Evolutionary conservation across 2,329 filamentous ascomycete species (phyloP).

Genomic region (Orbilia brochopaga): DNA sequence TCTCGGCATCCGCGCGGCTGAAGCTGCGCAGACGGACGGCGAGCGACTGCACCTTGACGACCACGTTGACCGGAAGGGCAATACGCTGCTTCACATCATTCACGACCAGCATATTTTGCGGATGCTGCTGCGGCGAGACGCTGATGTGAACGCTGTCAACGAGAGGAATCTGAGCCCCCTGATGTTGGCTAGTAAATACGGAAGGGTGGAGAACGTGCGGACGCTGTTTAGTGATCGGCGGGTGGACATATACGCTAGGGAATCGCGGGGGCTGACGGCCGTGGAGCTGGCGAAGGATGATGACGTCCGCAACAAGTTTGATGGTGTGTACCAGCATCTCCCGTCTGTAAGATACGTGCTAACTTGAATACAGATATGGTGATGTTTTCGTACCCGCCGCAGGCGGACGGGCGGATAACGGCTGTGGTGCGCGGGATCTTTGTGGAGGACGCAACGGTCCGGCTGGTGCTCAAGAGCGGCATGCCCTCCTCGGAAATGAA

Average conservation of each 20-base stretch:
- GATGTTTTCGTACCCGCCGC: conserved; percentile 75
- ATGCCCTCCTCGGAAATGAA: conserved; percentile 75
- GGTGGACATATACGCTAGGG: conserved; percentile 82
- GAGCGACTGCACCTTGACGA: conserved; percentile 86
- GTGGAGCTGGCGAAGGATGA: conserved; percentile 98
- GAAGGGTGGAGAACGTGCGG: conserved; percentile 88
- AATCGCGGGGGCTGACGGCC: conserved; percentile 85
- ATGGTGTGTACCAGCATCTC: conserved; percentile 58
- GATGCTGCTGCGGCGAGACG: conserved; percentile 82
- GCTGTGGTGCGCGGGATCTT: conserved; percentile 95
- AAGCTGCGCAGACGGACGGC: conserved; percentile 74
- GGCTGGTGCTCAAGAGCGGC: conserved; percentile 91
- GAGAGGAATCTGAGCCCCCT: conserved; percentile 93
- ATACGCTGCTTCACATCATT: conserved; percentile 93
- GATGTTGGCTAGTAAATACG: conserved; percentile 99
- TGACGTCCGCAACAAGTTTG: conserved; percentile 93
- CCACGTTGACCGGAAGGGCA: conserved; percentile 89
- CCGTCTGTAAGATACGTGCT: neutral
- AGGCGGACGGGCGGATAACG: conserved; percentile 79
- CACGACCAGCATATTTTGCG: conserved; percentile 79
- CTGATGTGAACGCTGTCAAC: conserved; percentile 94
- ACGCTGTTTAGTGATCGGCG: conserved; percentile 84
- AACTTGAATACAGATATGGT: conserved; percentile 70
- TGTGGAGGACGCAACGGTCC: conserved; percentile 91
- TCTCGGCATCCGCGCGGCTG: conserved; percentile 76